phyloP scores from a whole-genome alignment of 1,284 basidiomycete genomes.

The Irpex sp. region DNA sequence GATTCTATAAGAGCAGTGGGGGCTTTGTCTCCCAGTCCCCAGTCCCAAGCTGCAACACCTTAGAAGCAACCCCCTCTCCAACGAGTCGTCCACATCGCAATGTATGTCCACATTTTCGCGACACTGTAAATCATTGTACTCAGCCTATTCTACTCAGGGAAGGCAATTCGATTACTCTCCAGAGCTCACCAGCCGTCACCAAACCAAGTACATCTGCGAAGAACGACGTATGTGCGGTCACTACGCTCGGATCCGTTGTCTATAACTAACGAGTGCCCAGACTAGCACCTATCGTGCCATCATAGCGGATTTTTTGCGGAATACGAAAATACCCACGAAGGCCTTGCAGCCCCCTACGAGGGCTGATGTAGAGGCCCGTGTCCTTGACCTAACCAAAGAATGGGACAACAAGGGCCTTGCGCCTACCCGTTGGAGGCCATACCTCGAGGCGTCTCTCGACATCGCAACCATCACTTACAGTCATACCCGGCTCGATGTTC shows the following conservation, averaged over 20 bases:
- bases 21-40: too few species aligned
- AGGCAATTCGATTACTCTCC: too few species aligned
- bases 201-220: too few species aligned
- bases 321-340: background rate
- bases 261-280: background rate
- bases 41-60: too few species aligned
- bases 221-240: too few species aligned
- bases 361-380: background rate
- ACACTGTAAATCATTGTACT: too few species aligned
- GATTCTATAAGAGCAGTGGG: too few species aligned
- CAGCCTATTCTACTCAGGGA: too few species aligned
- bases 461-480: slow-evolving; percentile 6
- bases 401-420: background rate
- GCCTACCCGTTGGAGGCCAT: background rate
- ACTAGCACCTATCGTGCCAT: background rate
- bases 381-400: background rate
- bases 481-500: slow-evolving; percentile 8
- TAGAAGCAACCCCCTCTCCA: too few species aligned
- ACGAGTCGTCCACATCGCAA: too few species aligned
- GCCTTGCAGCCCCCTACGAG: background rate
- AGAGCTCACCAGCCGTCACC: too few species aligned
- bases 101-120: too few species aligned
- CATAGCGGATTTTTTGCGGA: background rate
- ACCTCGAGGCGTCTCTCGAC: background rate
- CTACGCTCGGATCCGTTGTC: background rate